phyloP scores from a whole-genome alignment of 129 eudicot genomes.

The Flaveria brownii region DNA sequence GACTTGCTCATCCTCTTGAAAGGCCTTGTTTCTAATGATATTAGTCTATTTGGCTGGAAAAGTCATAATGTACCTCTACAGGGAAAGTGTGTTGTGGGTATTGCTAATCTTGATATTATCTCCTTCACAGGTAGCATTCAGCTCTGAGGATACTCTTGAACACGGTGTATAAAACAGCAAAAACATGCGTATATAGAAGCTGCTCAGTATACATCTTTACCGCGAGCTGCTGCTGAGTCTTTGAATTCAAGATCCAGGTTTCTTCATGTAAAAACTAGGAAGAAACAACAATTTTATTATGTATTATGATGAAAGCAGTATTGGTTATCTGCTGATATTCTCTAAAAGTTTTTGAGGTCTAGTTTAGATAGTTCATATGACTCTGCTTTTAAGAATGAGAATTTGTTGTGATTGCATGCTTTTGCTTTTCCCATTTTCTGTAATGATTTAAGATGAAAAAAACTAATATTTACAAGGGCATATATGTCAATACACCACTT shows the following conservation, averaged over 20 bases:
- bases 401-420: background rate
- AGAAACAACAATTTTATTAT: slow-evolving; percentile 21
- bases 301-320: slow-evolving; percentile 18
- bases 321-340: slow-evolving; percentile 24
- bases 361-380: slow-evolving; percentile 4
- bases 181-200: slow-evolving; percentile 23
- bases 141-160: slow-evolving; percentile 9
- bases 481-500: too few species aligned
- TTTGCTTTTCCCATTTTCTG: background rate
- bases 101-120: slow-evolving; percentile 8
- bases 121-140: slow-evolving; percentile 18
- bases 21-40: background rate
- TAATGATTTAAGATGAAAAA: slow-evolving; percentile 1
- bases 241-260: slow-evolving; percentile 15
- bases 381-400: slow-evolving; percentile 7
- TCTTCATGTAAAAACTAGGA: slow-evolving; percentile 13
- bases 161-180: slow-evolving; percentile 28
- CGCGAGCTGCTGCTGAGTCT: slow-evolving; percentile 10
- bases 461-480: background rate
- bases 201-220: slow-evolving; percentile 27
- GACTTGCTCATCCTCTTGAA: background rate
- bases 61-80: background rate
- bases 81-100: background rate
- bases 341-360: slow-evolving; percentile 8
- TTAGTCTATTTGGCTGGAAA: background rate